Evolutionary conservation across 2,329 filamentous ascomycete species (phyloP).

Genomic region (Penicillium sp.): DNA sequence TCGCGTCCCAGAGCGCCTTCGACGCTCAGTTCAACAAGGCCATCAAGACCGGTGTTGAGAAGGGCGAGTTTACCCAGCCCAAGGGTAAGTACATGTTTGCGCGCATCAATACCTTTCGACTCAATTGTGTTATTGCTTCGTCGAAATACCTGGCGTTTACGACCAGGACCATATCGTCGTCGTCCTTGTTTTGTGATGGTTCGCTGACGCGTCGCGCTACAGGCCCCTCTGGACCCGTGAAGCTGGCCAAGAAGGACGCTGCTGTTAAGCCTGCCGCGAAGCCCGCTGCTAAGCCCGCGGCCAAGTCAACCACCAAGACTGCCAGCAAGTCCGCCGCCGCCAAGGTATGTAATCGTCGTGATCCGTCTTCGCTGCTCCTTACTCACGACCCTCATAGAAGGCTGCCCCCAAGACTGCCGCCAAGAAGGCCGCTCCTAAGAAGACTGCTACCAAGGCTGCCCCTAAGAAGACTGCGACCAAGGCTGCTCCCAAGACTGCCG

Average conservation of each 20-base stretch:
- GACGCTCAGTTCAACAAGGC: slow-evolving; percentile 83
- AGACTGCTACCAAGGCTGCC: slow-evolving; percentile 23
- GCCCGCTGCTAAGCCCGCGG: slow-evolving; percentile 20
- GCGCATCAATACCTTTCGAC: slow-evolving; percentile 5
- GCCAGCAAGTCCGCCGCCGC: slow-evolving; percentile 18
- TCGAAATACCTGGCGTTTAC: neutral
- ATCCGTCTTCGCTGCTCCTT: neutral
- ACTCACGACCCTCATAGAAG: slow-evolving; percentile 43
- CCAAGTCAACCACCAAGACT: slow-evolving; percentile 13
- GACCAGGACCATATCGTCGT: neutral
- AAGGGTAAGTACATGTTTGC: slow-evolving; percentile 75
- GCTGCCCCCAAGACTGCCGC: slow-evolving; percentile 28
- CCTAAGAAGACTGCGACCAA: slow-evolving; percentile 33
- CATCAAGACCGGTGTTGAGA: slow-evolving; percentile 77
- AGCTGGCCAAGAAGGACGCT: slow-evolving; percentile 78
- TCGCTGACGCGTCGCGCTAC: slow-evolving; percentile 30
- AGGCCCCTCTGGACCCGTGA: slow-evolving; percentile 86
- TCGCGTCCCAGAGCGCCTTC: slow-evolving; percentile 57
- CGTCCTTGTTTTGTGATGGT: slow-evolving; percentile 1
- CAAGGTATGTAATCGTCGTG: slow-evolving; percentile 16
- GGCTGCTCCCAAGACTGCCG: slow-evolving; percentile 37
- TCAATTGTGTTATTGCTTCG: neutral
- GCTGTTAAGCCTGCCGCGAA: slow-evolving; percentile 45
- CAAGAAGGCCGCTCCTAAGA: slow-evolving; percentile 48
- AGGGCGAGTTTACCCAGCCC: slow-evolving; percentile 81